Evolutionary conservation across 306 rosid species (phyloP).

Genomic region (Cucurbita maxima): DNA sequence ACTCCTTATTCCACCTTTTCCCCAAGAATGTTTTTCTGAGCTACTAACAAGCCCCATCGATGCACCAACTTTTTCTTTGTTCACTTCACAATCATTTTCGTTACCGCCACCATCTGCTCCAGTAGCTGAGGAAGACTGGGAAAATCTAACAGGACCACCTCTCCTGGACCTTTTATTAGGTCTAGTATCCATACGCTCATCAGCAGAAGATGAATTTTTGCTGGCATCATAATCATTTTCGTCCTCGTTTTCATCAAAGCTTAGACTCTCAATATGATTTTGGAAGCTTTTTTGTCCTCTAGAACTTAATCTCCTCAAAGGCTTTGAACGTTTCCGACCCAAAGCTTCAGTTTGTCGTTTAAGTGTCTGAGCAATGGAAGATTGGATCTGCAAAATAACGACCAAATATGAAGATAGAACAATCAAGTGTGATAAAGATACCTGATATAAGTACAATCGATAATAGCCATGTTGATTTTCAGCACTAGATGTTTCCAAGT

Average conservation of each 20-base stretch:
- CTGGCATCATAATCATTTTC: conserved; percentile 35
- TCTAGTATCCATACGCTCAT: conserved; percentile 39
- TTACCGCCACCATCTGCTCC: conserved; percentile 35
- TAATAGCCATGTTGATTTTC: not conserved
- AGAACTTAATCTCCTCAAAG: conserved; percentile 34
- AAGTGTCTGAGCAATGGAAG: conserved; percentile 52
- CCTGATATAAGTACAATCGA: not conserved
- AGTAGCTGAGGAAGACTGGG: conserved; percentile 30
- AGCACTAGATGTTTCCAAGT: not conserved
- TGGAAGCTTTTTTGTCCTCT: conserved; percentile 37
- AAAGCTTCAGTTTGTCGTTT: conserved; percentile 48
- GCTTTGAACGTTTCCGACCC: conserved; percentile 39
- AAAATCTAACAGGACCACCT: conserved; percentile 36
- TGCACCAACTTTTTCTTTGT: conserved; percentile 29
- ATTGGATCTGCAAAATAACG: conserved; percentile 43
- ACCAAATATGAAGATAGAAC: not conserved
- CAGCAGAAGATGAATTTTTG: conserved; percentile 45
- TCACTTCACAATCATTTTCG: conserved; percentile 36
- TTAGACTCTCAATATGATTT: conserved; percentile 26
- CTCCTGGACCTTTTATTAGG: conserved; percentile 34
- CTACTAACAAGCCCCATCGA: conserved; percentile 34
- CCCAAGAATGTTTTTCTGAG: conserved; percentile 67
- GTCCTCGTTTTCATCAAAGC: conserved; percentile 46
- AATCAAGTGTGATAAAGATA: not conserved
- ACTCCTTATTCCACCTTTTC: conserved; percentile 51